Evolutionary conservation across 345 rosid species (phyloP).

Genomic region (Chamaenerion angustifolium): DNA sequence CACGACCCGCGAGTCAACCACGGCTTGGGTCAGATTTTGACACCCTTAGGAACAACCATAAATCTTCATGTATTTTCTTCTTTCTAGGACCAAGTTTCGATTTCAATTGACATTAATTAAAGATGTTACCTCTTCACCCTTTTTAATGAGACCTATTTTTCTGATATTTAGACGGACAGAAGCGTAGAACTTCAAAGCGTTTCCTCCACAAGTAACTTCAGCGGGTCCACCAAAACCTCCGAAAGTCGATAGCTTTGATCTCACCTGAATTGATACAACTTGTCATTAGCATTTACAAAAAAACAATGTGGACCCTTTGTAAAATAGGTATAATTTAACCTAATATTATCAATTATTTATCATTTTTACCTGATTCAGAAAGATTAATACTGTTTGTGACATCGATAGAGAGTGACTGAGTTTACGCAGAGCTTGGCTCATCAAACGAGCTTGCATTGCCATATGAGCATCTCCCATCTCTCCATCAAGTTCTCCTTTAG

Average conservation of each 20-base stretch:
- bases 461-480: constrained; percentile 99
- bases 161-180: constrained; percentile 72
- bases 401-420: constrained; percentile 79
- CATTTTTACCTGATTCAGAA: constrained; percentile 60
- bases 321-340: too few species aligned
- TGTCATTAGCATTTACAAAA: too few species aligned
- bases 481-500: constrained; percentile 94
- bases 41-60: too few species aligned
- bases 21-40: too few species aligned
- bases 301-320: too few species aligned
- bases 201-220: constrained; percentile 98
- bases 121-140: constrained; percentile 69
- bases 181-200: constrained; percentile 96
- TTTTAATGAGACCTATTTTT: constrained; percentile 65
- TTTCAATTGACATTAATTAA: background rate
- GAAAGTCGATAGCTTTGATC: constrained; percentile 81
- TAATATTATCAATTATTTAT: too few species aligned
- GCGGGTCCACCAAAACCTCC: constrained; percentile 88
- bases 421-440: constrained; percentile 99
- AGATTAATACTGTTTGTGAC: constrained; percentile 68
- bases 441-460: constrained; percentile 98
- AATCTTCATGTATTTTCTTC: too few species aligned
- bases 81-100: background rate
- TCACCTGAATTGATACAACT: constrained; percentile 34
- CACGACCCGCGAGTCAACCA: too few species aligned